Conservation (phyloP, 2,329 filamentous ascomycete genomes). For the Aspergillus pseudoglaucus region DNA sequence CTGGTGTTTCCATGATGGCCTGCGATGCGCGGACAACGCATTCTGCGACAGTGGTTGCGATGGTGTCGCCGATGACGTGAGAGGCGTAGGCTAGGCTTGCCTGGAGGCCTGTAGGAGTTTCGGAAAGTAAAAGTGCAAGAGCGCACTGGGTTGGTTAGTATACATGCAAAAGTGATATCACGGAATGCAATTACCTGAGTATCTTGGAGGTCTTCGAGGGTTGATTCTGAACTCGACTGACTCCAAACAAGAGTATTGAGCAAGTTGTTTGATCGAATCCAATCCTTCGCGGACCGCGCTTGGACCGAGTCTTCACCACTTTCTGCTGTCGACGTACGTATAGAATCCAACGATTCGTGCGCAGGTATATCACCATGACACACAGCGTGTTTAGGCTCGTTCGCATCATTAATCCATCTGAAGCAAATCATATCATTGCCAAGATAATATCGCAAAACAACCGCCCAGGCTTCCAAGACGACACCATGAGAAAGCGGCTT, state of each 20-base stretch:
- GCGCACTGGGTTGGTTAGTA: not conserved
- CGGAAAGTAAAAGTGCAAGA: not conserved
- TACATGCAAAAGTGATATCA: not conserved
- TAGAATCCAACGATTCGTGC: not conserved
- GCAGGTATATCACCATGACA: not conserved
- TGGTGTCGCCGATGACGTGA: not conserved
- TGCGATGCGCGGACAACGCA: not conserved
- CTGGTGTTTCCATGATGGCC: not conserved
- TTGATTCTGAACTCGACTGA: not conserved
- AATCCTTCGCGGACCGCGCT: not conserved
- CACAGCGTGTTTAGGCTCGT: not conserved
- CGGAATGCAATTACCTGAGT: not conserved
- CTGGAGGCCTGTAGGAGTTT: not conserved
- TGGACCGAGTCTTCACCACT: not conserved
- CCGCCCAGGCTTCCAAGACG: not conserved
- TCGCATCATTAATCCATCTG: not conserved
- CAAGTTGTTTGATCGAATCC: not conserved
- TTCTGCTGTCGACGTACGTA: not conserved
- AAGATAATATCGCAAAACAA: not conserved
- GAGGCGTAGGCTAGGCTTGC: not conserved
- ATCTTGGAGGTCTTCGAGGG: not conserved
- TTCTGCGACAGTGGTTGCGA: not conserved
- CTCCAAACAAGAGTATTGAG: not conserved
- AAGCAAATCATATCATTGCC: not conserved
- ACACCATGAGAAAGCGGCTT: not conserved